phyloP scores from a whole-genome alignment of 2,329 filamentous ascomycete species.

The Daldinia sp. region DNA sequence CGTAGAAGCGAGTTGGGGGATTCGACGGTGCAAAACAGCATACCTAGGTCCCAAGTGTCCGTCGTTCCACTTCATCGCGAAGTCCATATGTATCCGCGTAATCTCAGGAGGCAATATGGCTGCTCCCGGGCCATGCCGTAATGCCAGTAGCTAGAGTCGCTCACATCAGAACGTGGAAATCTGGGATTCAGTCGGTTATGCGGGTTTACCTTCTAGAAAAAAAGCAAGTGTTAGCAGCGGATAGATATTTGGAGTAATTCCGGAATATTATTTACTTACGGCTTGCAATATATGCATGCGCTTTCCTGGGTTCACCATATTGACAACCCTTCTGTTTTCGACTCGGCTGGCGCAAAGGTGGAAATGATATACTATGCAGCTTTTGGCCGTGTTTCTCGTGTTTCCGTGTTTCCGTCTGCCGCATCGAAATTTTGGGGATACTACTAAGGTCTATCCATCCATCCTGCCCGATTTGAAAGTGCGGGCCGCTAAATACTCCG shows the following conservation, averaged over 20 bases:
- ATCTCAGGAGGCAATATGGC: conserved; percentile 80
- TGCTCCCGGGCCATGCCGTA: conserved; percentile 85
- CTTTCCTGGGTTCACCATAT: conserved; percentile 49
- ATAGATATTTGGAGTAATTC: background rate
- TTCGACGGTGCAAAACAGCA: conserved; percentile 31
- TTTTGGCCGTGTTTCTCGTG: background rate
- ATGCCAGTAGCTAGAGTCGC: conserved; percentile 40
- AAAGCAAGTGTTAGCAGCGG: conserved; percentile 37
- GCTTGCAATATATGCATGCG: conserved; percentile 48
- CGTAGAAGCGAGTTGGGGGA: background rate
- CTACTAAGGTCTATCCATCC: no score
- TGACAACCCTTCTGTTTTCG: conserved; percentile 36
- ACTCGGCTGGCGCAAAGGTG: conserved; percentile 21
- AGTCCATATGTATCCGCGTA: conserved; percentile 77
- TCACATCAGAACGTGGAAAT: conserved; percentile 11
- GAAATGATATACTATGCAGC: conserved; percentile 15
- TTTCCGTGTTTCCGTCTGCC: no score
- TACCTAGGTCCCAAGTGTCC: conserved; percentile 80
- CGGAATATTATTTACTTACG: conserved; percentile 38
- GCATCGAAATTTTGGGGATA: conserved; percentile 30
- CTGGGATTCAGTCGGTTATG: background rate
- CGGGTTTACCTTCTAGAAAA: conserved; percentile 44
- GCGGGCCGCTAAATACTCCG: conserved; percentile 16
- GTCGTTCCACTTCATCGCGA: conserved; percentile 66
- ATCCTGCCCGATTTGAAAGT: background rate